phyloP scores from a whole-genome alignment of 805 yeast species.

The Suhomyces vadensis region DNA sequence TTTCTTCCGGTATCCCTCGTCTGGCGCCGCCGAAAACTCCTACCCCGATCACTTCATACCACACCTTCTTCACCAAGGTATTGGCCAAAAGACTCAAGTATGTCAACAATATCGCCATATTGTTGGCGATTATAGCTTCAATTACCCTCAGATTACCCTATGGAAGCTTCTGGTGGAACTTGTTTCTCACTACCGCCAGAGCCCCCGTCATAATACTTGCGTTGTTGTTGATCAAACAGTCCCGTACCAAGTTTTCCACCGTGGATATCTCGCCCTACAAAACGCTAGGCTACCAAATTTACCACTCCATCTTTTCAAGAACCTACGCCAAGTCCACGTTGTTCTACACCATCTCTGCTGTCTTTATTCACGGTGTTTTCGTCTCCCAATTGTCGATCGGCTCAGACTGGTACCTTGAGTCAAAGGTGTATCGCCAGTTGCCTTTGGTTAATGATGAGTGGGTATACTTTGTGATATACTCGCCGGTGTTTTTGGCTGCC shows the following conservation, averaged over 20 bases:
- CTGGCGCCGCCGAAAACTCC: neutral
- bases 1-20: neutral
- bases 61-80: conserved; percentile 30
- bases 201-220: conserved; percentile 35
- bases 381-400: conserved; percentile 29
- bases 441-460: conserved; percentile 44
- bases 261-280: conserved; percentile 34
- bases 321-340: conserved; percentile 17
- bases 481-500: conserved; percentile 37
- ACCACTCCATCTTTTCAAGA: conserved; percentile 20
- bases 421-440: conserved; percentile 40
- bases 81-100: conserved; percentile 36
- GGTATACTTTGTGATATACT: conserved; percentile 51
- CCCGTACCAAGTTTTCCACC: conserved; percentile 25
- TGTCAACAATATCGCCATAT: conserved; percentile 30
- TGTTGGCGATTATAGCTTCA: conserved; percentile 28
- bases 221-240: conserved; percentile 26
- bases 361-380: conserved; percentile 24
- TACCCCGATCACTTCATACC: conserved; percentile 18
- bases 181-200: conserved; percentile 24
- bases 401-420: conserved; percentile 30
- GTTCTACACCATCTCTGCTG: conserved; percentile 26
- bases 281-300: conserved; percentile 35
- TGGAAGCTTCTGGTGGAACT: conserved; percentile 33
- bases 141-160: conserved; percentile 28